Base-by-base conservation (phyloP, 148 eudicot genomes). In the Fagopyrum homotropicum region DNA sequence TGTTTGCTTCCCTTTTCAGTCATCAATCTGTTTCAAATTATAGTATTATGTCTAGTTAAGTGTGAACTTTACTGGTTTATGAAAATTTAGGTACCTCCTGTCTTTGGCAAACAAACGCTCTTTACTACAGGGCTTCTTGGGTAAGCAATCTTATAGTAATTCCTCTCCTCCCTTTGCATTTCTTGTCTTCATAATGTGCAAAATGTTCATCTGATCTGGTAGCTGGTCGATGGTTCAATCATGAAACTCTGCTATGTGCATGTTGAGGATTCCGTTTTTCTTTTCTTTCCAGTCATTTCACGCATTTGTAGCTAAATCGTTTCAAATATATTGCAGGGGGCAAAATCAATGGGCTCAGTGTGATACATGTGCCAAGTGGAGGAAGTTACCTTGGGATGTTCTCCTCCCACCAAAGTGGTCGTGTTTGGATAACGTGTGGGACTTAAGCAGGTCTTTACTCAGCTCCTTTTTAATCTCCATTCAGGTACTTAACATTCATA, bases 331-430 rank as follows among this genome's bases (percentile, higher is more conserved):
- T 59, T 84, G 14, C 84, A 91, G 98, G 83, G 88, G 83, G 76
- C 90, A 89, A 74, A 93, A 89, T 45, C 98, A 95, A 80, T 88
- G 97, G 96, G 92, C 87, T 76, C 97, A 89, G 80, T 95, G 98
- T 82, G 96, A 92, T 84, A 82, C 77, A 79, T 95, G 99, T 82
- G 81, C 77, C 50, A 89, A 90, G 82, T 90, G 97, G 97, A 88
- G 96, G 83, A 92, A 84, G 84, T 81, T 95, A 77, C 96, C 96
- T 1, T 79, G 78, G 64, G 83, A 90, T 71, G 78, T 88, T 85
- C 91, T 88, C 75, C 86, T 95, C 52, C 90, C 93, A 74, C 84
- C 99, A 75, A 90, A 82, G 75, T 95, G 99, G 99, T 79, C 87
- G 9, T 95, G 99, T 78, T 80, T 82, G 9, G 91, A 88, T 43